Conservation (phyloP, 1,139 yeast species). For the Arxiozyma heterogenica region DNA sequence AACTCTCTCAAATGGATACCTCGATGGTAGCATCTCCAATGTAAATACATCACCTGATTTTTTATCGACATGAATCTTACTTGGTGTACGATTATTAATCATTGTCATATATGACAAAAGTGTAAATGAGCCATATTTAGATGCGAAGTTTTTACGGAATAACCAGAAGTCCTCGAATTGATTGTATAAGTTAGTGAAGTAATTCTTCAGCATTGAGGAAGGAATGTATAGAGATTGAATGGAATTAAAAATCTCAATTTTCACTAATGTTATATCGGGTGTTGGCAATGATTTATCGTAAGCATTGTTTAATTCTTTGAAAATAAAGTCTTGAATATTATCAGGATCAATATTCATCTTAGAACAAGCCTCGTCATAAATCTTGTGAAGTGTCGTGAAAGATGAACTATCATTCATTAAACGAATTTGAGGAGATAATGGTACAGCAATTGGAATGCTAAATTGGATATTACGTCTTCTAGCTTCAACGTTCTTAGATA, state of each 20-base stretch:
- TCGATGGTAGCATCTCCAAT: slow-evolving; percentile 89
- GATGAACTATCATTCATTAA: slow-evolving; percentile 77
- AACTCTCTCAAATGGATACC: slow-evolving; percentile 33
- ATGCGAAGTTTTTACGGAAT: slow-evolving; percentile 88
- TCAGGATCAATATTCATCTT: slow-evolving; percentile 69
- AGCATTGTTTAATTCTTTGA: slow-evolving; percentile 83
- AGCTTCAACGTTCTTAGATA: slow-evolving; percentile 75
- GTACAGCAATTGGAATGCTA: slow-evolving; percentile 86
- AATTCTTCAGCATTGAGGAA: slow-evolving; percentile 68
- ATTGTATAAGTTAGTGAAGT: slow-evolving; percentile 53
- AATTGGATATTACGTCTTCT: slow-evolving; percentile 79
- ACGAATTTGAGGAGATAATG: slow-evolving; percentile 89
- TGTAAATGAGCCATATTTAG: slow-evolving; percentile 91
- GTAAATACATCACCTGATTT: slow-evolving; percentile 89
- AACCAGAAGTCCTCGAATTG: slow-evolving; percentile 94
- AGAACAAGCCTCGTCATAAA: slow-evolving; percentile 83
- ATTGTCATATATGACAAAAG: slow-evolving; percentile 94
- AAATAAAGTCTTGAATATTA: slow-evolving; percentile 80
- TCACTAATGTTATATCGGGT: slow-evolving; percentile 81
- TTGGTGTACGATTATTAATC: slow-evolving; percentile 88
- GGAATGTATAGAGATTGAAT: slow-evolving; percentile 86
- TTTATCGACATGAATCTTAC: slow-evolving; percentile 75
- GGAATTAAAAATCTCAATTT: slow-evolving; percentile 83
- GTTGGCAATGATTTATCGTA: slow-evolving; percentile 87
- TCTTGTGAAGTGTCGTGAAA: slow-evolving; percentile 71